Percentiles rank a stretch among this genome's conserved stretches.
Conservation (phyloP, 2,329 filamentous ascomycete species). For the Curvularia hawaiiensis region DNA sequence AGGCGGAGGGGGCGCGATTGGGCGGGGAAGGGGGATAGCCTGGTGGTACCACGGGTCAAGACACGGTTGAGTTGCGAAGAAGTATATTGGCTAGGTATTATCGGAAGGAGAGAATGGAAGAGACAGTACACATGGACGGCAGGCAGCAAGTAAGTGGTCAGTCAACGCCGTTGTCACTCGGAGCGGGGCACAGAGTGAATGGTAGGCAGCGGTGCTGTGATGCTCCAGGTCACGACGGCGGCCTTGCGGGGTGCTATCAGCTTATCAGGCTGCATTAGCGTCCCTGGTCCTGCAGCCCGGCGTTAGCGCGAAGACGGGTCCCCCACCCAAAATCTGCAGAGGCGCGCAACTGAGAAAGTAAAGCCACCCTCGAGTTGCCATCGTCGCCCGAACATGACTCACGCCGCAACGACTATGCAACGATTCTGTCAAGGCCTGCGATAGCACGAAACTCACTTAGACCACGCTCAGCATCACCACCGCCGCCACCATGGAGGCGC, state of each 20-base stretch:
- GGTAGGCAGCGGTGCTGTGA: slow-evolving; percentile 2
- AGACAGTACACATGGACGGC: not conserved
- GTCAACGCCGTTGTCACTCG: not conserved
- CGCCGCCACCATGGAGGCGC: slow-evolving; percentile 28
- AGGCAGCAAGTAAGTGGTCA: not conserved
- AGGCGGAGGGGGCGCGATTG: slow-evolving; percentile 17
- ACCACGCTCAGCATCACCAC: not conserved
- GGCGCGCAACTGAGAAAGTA: slow-evolving; percentile 25
- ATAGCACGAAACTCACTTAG: slow-evolving; percentile 20
- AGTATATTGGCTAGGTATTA: not conserved
- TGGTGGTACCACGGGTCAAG: slow-evolving; percentile 10
- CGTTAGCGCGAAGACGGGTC: slow-evolving; percentile 10
- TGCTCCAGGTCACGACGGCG: slow-evolving; percentile 18
- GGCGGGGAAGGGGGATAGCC: slow-evolving; percentile 11
- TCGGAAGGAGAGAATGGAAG: not conserved
- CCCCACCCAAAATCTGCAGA: slow-evolving; percentile 32
- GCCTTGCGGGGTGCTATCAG: slow-evolving; percentile 26
- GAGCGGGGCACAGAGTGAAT: slow-evolving; percentile 16
- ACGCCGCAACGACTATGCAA: slow-evolving; percentile 29
- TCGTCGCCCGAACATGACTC: slow-evolving; percentile 26
- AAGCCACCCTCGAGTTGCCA: not conserved
- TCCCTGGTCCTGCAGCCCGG: slow-evolving; percentile 15
- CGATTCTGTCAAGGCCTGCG: slow-evolving; percentile 12
- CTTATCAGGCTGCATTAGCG: slow-evolving; percentile 27
- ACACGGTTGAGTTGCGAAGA: not conserved